Base-by-base conservation (phyloP, 108 stramenopile species). In the Aurantiochytrium sp. region DNA sequence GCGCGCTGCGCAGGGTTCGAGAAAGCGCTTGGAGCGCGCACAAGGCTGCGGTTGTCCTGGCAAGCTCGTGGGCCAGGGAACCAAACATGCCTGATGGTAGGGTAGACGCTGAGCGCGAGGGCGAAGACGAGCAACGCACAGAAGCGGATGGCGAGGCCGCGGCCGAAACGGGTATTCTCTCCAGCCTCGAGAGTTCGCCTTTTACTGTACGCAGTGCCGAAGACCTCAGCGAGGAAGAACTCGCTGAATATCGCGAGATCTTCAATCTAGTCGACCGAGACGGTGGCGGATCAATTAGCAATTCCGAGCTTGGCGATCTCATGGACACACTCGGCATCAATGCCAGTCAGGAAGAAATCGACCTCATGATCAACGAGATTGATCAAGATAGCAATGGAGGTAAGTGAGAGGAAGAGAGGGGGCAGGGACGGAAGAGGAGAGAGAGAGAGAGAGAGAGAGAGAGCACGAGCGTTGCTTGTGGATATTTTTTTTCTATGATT, bases 261-360 rank as follows among this genome's bases (percentile, higher is more conserved):
- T 95, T 95, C 72, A 92, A 93, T 57, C 92, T 95, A 3, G 94
- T 94, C n/a, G 94, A 95, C 60, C 64, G 88, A 4, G 95, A 95
- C 91, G 94, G 94, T 55, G 95, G 95, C 43, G 95, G 95, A 6
- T 91, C 91, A 1, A 94, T 95, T 58, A 93, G 89, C 14, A 94
- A 93, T 60, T 93, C 90, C n/a, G 95, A 95, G 88, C 92, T 95
- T 6, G 94, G 92, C 16, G 94, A 95, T 43, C 72, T 95, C 35
- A 91, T 95, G 94, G 94, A 93, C 23, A 95, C 95, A 4, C 88
- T 95, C 5, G 94, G 95, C 23, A 95, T 95, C 43, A 93, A 95
- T 90, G 95, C 94, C 5, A 91, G 90, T 19, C 92, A 94, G 4
- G 94, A 95, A 47, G 95, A 95, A 55, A 93, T 95, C 8, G 94